phyloP scores from a whole-genome alignment of 2,329 filamentous ascomycete species.

The Pezicula carpinea region DNA sequence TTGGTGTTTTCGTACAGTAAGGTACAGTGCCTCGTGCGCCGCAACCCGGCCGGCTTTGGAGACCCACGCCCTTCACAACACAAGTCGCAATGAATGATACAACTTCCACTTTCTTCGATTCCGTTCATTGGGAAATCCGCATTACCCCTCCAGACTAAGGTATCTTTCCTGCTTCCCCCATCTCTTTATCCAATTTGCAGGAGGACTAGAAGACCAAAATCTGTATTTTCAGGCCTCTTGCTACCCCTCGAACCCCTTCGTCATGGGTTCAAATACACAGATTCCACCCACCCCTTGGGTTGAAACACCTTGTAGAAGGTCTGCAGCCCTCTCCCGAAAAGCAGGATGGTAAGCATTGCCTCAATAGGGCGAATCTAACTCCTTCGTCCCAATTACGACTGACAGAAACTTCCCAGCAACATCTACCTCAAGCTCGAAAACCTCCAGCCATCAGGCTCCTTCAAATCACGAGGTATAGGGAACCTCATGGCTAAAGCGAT shows the following conservation, averaged over 20 bases:
- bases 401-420: slow-evolving; percentile 30
- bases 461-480: slow-evolving; percentile 78
- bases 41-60: too few species aligned
- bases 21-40: too few species aligned
- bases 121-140: too few species aligned
- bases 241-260: neutral
- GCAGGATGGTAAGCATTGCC: slow-evolving; percentile 23
- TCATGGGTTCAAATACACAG: slow-evolving; percentile 13
- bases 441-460: slow-evolving; percentile 78
- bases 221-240: neutral
- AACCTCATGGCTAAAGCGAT: slow-evolving; percentile 58
- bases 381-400: neutral
- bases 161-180: neutral
- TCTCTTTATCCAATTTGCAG: neutral
- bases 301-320: slow-evolving; percentile 21
- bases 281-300: slow-evolving; percentile 19
- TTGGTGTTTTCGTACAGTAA: too few species aligned
- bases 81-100: too few species aligned
- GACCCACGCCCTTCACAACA: too few species aligned
- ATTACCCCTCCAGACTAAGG: neutral
- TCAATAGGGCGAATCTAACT: neutral
- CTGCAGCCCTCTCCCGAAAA: slow-evolving; percentile 19
- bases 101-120: too few species aligned
- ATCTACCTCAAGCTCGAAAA: slow-evolving; percentile 85
- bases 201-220: neutral